Percentiles rank a stretch among this genome's conserved stretches.
These are phyloP conservation scores for Beauveria rudraprayagi DNA, from an alignment of 2,329 filamentous ascomycete species.

Conservation along the genomic window DNA sequence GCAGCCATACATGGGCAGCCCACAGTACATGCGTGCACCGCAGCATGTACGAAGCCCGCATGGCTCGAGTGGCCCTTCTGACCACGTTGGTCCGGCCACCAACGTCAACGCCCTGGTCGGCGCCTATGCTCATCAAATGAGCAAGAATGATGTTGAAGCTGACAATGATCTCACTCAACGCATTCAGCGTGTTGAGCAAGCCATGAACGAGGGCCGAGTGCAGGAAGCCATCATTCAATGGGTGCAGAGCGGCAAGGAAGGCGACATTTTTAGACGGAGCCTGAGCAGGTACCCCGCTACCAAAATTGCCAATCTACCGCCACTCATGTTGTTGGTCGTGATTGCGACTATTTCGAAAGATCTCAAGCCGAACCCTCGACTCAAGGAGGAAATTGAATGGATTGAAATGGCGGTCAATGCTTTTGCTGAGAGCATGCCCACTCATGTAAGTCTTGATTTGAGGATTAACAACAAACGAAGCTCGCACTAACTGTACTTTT, in stretches of 20 bases:
- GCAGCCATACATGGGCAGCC: conserved; percentile 27
- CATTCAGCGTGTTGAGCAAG: conserved; percentile 51
- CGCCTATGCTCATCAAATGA: conserved; percentile 28
- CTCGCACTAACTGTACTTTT: neutral
- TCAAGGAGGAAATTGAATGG: conserved; percentile 51
- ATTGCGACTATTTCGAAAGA: conserved; percentile 56
- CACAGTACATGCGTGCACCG: conserved; percentile 29
- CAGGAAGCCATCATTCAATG: conserved; percentile 59
- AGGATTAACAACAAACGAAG: neutral
- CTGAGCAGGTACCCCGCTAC: conserved; percentile 29
- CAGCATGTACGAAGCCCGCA: conserved; percentile 27
- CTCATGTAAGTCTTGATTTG: conserved; percentile 38
- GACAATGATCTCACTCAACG: conserved; percentile 46
- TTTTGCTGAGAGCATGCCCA: conserved; percentile 39
- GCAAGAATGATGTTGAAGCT: conserved; percentile 26
- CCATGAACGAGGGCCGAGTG: conserved; percentile 53
- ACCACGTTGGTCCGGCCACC: conserved; percentile 24
- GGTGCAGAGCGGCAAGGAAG: conserved; percentile 56
- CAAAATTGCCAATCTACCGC: conserved; percentile 47
- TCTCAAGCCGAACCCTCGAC: conserved; percentile 41
- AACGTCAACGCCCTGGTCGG: conserved; percentile 28
- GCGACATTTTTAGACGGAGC: conserved; percentile 51
- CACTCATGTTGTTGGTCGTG: conserved; percentile 55
- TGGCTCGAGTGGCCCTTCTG: conserved; percentile 24
- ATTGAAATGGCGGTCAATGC: conserved; percentile 51